A percentile compares a stretch with the other conserved stretches of the same genome.
phyloP scores from a whole-genome alignment of 1,284 basidiomycete genomes.

The Coniophora puteana region DNA sequence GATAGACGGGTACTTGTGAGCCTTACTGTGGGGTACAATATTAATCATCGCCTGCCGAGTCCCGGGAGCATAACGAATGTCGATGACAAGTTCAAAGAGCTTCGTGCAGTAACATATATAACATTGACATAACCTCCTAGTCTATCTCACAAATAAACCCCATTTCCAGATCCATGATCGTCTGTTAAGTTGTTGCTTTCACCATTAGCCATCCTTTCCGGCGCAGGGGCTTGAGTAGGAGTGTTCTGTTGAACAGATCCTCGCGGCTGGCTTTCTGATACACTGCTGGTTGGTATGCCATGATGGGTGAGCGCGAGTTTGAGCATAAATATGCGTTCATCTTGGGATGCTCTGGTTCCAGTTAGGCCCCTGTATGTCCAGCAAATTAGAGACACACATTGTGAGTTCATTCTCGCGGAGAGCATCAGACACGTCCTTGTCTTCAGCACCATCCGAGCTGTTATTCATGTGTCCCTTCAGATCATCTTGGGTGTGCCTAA shows the following conservation, averaged over 20 bases:
- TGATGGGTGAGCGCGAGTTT: constrained; percentile 60
- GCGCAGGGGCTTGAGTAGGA: too few species aligned
- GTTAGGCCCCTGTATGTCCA: constrained; percentile 7
- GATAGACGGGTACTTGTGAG: too few species aligned
- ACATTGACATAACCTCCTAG: too few species aligned
- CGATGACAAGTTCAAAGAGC: too few species aligned
- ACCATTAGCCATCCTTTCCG: too few species aligned
- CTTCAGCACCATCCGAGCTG: constrained; percentile 27
- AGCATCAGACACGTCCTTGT: constrained; percentile 44
- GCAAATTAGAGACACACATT: constrained; percentile 32
- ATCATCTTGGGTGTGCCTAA: constrained; percentile 60
- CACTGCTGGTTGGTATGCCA: constrained; percentile 42
- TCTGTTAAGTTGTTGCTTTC: not conserved
- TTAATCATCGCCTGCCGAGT: too few species aligned
- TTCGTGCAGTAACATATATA: too few species aligned
- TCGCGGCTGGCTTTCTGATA: too few species aligned
- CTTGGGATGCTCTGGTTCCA: constrained; percentile 57
- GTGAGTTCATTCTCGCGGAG: constrained; percentile 50
- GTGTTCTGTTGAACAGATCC: too few species aligned
- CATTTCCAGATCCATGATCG: not conserved
- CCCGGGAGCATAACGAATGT: too few species aligned
- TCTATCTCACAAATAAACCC: constrained; percentile 7
- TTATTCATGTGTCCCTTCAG: constrained; percentile 44
- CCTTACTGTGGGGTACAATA: too few species aligned
- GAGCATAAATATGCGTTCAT: constrained; percentile 66